Percentiles rank a stretch among this genome's conserved stretches.
Conservation (phyloP, 1,139 yeast species). For the Lodderomyces orthopsilosis region DNA sequence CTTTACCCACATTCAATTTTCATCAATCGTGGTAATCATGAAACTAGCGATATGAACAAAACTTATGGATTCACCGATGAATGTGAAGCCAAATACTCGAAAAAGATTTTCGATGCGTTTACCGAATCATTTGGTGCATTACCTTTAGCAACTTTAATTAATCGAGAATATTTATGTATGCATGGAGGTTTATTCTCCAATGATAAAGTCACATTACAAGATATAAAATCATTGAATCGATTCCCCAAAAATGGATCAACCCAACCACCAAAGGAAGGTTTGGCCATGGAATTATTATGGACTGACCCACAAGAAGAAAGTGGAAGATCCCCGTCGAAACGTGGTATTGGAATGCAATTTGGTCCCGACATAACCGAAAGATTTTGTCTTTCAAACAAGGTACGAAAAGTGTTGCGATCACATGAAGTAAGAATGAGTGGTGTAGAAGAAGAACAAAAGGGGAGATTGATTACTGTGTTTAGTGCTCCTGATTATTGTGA, state of each 20-base stretch:
- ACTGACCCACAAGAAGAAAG: conserved; percentile 83
- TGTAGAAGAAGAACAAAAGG: conserved; percentile 82
- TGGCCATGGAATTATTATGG: conserved; percentile 97
- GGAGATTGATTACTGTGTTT: conserved; percentile 84
- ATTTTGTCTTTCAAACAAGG: conserved; percentile 68
- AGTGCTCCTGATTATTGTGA: conserved; percentile 98
- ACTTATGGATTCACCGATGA: conserved; percentile 97
- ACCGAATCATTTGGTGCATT: conserved; percentile 82
- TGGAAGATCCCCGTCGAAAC: conserved; percentile 85
- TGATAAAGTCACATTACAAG: conserved; percentile 67
- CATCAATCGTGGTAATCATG: conserved; percentile 94
- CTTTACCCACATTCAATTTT: conserved; percentile 70
- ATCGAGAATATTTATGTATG: conserved; percentile 75
- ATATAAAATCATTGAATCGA: conserved; percentile 70
- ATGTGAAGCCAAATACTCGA: conserved; percentile 85
- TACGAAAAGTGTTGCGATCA: conserved; percentile 82
- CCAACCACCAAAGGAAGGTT: conserved; percentile 89
- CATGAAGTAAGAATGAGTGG: conserved; percentile 96
- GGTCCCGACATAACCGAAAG: conserved; percentile 91
- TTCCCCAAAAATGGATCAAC: conserved; percentile 52
- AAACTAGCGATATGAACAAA: conserved; percentile 94
- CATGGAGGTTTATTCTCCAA: conserved; percentile 94
- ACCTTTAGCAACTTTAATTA: conserved; percentile 83
- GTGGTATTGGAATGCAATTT: conserved; percentile 95
- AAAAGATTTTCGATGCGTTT: conserved; percentile 79